Base-by-base conservation (phyloP, 2,329 filamentous ascomycete genomes). In the Lojkania enalia region DNA sequence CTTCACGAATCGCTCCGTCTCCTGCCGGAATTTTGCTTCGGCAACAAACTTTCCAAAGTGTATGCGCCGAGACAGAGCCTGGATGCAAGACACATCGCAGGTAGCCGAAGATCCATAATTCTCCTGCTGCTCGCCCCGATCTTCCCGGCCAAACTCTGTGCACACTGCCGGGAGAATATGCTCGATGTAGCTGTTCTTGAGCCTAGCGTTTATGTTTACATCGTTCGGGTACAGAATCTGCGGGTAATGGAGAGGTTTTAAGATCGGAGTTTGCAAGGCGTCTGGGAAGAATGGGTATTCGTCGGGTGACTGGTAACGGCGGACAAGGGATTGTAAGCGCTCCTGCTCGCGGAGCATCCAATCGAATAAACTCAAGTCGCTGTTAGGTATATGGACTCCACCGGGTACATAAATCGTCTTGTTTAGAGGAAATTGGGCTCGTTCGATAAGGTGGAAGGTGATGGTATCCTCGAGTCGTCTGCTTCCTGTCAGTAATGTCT, bases 21-120 rank as follows among this genome's bases (percentile, higher is more conserved):
- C 88, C 35, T 87, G 85, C 59, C 82, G 81, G 73, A 96, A 99
- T 75, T 99, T 99, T 48, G 86, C 85, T 78, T 99, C 94, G 32
- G 94, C 94, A 6, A 99, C 94, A 63, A 97, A 97, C 74, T 97
- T 99, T 58, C 94, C 94, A 74, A 96, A 99, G 72, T 99, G 94
- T 58, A 99, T 94, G 43, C 94, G 80, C 31, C 92, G 81, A 29
- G 89, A 95, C 35, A 99, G 75, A 3, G 94, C 88, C 75, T 99
- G 94, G 53, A 99, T 77, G 61, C 88, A 92, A 41, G 83, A 80
- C 49, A 99, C 94, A 71, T 99, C 94, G 67, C 87, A 90, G 1
- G 90, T 95, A 1, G 90, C 92, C 1, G 91, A 81, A 4, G 88
- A 95, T 13, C 94, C 94, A 74, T 97, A 99, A 74, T 99, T 96